These are phyloP conservation scores for Ceratobasidium sp. DNA, from an alignment of 1,284 basidiomycete genomes.

Conservation along the genomic window DNA sequence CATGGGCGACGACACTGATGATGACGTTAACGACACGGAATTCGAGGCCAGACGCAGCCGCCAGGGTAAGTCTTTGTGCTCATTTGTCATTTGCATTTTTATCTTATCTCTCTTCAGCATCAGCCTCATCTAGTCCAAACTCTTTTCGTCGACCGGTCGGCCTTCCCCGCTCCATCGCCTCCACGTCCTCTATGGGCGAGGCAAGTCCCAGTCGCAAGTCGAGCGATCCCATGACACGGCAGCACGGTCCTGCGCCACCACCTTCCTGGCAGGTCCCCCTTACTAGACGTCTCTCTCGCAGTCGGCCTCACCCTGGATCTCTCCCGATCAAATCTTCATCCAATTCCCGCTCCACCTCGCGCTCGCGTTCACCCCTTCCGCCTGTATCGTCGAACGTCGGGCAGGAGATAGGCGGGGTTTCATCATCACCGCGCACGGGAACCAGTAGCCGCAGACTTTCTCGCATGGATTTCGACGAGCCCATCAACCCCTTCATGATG, in stretches of 20 bases:
- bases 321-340: conserved; percentile 75
- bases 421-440: conserved; percentile 43
- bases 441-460: conserved; percentile 64
- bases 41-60: conserved; percentile 41
- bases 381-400: conserved; percentile 61
- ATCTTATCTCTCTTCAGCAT: conserved; percentile 67
- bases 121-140: conserved; percentile 70
- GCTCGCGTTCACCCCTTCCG: conserved; percentile 93
- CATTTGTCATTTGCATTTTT: conserved; percentile 58
- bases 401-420: conserved; percentile 53
- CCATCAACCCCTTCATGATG: conserved; percentile 83
- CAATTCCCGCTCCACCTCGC: conserved; percentile 94
- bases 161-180: conserved; percentile 56
- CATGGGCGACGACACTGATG: conserved; percentile 74
- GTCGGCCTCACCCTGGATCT: conserved; percentile 74
- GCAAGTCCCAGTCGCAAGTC: conserved; percentile 25
- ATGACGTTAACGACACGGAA: conserved; percentile 58
- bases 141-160: conserved; percentile 73
- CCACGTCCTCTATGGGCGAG: conserved; percentile 26
- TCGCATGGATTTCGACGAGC: conserved; percentile 62
- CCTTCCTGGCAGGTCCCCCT: conserved; percentile 57
- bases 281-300: conserved; percentile 73
- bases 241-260: conserved; percentile 49
- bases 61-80: conserved; percentile 43
- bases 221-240: conserved; percentile 48